Percentiles rank a stretch among this genome's conserved stretches.
These are phyloP conservation scores for Saturnispora quitensis DNA, from an alignment of 805 yeast species.

Conservation along the genomic window DNA sequence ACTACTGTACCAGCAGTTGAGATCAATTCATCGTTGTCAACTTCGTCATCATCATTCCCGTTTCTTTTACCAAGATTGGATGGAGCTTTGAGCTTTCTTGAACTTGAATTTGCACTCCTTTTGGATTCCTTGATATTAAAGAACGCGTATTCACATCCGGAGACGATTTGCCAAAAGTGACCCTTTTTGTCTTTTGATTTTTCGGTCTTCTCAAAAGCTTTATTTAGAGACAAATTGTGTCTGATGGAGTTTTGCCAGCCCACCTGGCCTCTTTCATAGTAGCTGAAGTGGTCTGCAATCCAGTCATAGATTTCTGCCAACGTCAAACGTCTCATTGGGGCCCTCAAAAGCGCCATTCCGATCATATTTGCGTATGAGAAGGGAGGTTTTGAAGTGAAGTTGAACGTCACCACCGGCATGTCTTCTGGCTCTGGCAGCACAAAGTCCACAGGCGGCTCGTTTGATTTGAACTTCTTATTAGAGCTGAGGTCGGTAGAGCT, in stretches of 20 bases:
- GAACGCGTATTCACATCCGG: conserved; percentile 77
- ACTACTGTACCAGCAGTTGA: background rate
- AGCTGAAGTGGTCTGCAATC: conserved; percentile 81
- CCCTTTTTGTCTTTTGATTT: conserved; percentile 87
- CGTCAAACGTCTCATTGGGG: conserved; percentile 64
- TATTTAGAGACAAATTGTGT: conserved; percentile 85
- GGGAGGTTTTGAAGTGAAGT: conserved; percentile 66
- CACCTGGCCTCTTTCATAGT: conserved; percentile 74
- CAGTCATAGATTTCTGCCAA: conserved; percentile 81
- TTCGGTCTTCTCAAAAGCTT: conserved; percentile 85
- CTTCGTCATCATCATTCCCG: background rate
- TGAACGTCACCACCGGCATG: conserved; percentile 38
- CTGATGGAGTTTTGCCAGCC: conserved; percentile 98
- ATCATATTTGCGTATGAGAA: conserved; percentile 89
- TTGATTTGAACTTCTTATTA: conserved; percentile 15
- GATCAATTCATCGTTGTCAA: background rate
- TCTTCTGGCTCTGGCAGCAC: conserved; percentile 30
- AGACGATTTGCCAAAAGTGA: conserved; percentile 85
- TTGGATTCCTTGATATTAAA: conserved; percentile 51
- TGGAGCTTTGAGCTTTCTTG: background rate
- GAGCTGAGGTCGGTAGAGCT: background rate
- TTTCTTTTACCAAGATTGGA: background rate
- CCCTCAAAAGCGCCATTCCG: conserved; percentile 83
- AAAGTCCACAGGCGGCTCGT: conserved; percentile 24
- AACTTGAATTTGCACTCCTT: conserved; percentile 12